These are phyloP conservation scores for Alternaria gaisen DNA, from an alignment of 2,329 filamentous ascomycete genomes.

Conservation along the genomic window DNA sequence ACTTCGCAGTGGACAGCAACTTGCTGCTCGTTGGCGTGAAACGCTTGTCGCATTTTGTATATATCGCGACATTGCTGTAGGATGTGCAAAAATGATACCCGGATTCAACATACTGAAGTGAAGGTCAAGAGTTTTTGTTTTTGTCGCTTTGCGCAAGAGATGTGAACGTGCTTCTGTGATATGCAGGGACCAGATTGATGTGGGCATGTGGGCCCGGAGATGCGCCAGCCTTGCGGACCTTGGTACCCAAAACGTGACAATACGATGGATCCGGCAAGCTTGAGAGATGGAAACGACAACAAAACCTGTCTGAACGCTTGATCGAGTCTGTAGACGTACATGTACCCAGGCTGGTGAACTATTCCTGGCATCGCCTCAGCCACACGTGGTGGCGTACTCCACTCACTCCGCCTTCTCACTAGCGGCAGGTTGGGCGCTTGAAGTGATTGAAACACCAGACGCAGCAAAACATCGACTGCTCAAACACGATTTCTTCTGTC, in stretches of 20 bases:
- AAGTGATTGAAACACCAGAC: conserved; percentile 32
- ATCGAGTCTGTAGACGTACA: not conserved
- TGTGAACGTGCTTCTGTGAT: conserved; percentile 7
- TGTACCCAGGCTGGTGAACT: not conserved
- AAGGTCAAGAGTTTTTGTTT: not conserved
- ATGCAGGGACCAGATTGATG: conserved; percentile 34
- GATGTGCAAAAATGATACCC: conserved; percentile 24
- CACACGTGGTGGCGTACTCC: conserved; percentile 20
- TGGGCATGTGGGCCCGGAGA: conserved; percentile 5
- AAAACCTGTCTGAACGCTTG: not conserved
- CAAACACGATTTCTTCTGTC: conserved; percentile 28
- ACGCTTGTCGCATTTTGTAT: not conserved
- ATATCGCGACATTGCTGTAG: not conserved
- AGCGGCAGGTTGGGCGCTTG: conserved; percentile 33
- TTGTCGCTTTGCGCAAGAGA: not conserved
- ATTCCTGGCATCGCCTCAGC: conserved; percentile 4
- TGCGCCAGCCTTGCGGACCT: conserved; percentile 3
- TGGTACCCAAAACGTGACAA: not conserved
- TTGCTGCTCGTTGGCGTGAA: not conserved
- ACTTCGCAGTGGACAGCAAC: not conserved
- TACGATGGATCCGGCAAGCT: not conserved
- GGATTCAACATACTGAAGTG: not conserved
- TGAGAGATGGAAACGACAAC: not conserved
- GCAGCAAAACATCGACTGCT: conserved; percentile 26
- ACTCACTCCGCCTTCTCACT: conserved; percentile 24